Evolutionary conservation across 148 eudicot species (phyloP), one percentile per base, ranked within the genome.

Genomic region (Fagopyrum tataricum): DNA sequence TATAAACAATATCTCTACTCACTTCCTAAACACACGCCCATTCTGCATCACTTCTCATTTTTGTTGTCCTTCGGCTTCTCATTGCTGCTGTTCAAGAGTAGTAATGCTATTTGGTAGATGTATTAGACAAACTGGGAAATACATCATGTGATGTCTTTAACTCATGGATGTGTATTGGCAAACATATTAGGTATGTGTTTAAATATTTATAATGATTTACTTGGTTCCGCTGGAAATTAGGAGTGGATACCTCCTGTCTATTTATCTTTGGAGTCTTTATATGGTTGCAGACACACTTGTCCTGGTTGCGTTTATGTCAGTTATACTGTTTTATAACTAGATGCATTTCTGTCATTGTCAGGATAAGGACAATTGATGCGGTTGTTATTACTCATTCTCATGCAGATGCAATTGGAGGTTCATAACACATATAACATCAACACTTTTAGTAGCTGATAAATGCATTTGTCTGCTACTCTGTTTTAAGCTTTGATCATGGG

Each of bases 381-480:
- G 99, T 92, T 84, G 68, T 95, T 74, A 88, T 92, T 79, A 95
- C 99, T 80, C 99, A 95, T 87, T 95, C 99, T 77, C 99, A 95
- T 88, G 99, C 99, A 86, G 99, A 92, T 80, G 97, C 99, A 72
- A 92, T 95, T 84, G 97, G 99, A 95, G 97, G 99, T 95, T 86
- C 81, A 79, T 78, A 81, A 77, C 81, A 70, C 75, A 58, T 81
- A 79, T 80, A 81, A 77, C 80, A 70, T 75, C 53, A 81, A 78
- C 59, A 79, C 82, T 70, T 64, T 64, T 64, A 64, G 21, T 55
- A 4, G 44, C 9, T 62, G 13, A 26, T 62, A 62, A 14, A 31
- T 64, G 42, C 18, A 37, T 37, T 39, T 64, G 43, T 64, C 43
- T 24, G 69, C 9, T 3, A 39, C 6, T 64, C 44, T 37, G 18